These are phyloP conservation scores for Leccinum disarticulatum DNA, from an alignment of 768 basidiomycete genomes.

Conservation along the genomic window DNA sequence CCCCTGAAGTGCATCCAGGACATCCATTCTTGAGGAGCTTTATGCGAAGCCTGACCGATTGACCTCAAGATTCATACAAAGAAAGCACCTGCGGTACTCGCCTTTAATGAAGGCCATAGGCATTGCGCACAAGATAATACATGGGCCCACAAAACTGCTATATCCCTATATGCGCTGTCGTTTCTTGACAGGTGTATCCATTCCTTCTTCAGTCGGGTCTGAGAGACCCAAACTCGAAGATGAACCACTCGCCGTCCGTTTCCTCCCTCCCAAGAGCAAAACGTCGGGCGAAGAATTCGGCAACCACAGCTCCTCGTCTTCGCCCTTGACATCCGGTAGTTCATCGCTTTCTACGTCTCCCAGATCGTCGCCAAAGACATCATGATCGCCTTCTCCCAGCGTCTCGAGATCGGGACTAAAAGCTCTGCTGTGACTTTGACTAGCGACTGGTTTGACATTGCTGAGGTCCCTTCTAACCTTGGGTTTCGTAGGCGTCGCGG, in stretches of 20 bases:
- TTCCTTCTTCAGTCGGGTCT: conserved; percentile 15
- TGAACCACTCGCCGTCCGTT: conserved; percentile 27
- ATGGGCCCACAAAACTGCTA: conserved; percentile 4
- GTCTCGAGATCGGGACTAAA: conserved; percentile 4
- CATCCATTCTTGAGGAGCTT: conserved; percentile 31
- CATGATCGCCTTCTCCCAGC: neutral
- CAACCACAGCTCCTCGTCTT: conserved; percentile 43
- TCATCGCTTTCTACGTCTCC: conserved; percentile 10
- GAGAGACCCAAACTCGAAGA: conserved; percentile 26
- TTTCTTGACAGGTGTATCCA: conserved; percentile 28
- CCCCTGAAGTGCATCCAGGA: conserved; percentile 1
- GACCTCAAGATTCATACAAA: neutral
- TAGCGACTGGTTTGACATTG: conserved; percentile 5
- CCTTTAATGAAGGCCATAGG: conserved; percentile 19
- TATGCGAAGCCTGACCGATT: conserved; percentile 20
- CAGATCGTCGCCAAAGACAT: neutral
- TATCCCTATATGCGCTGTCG: conserved; percentile 17
- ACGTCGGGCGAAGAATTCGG: conserved; percentile 44
- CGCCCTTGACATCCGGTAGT: conserved; percentile 13
- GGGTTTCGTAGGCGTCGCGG: conserved; percentile 53
- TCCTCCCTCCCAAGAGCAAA: conserved; percentile 31
- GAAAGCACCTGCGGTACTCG: conserved; percentile 3
- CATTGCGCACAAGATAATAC: neutral
- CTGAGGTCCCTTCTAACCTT: conserved; percentile 13
- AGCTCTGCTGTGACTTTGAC: conserved; percentile 11